These are phyloP conservation scores for Yarrowia galli DNA, from an alignment of 1,139 yeast species.

Conservation along the genomic window DNA sequence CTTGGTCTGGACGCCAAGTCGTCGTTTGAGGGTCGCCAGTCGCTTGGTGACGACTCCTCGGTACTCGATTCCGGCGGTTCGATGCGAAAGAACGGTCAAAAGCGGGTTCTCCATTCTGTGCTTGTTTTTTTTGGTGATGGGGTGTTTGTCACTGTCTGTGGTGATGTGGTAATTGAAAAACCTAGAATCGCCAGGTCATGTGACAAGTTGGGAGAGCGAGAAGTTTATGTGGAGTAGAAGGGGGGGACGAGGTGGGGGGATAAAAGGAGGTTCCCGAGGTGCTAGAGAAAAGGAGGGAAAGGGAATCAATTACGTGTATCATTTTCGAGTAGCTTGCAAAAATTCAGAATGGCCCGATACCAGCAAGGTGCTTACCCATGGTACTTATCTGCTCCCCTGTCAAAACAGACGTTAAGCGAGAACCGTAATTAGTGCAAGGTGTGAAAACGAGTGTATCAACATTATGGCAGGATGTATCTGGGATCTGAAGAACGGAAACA, in stretches of 20 bases:
- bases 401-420: neutral
- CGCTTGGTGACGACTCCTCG: constrained; percentile 52
- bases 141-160: neutral
- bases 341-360: neutral
- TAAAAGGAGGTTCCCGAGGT: neutral
- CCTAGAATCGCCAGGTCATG: constrained; percentile 14
- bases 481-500: neutral
- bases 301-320: neutral
- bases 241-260: neutral
- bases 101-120: constrained; percentile 45
- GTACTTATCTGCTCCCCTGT: neutral
- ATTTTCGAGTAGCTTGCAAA: neutral
- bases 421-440: neutral
- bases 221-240: neutral
- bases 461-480: neutral
- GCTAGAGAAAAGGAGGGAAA: neutral
- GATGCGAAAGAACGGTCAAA: constrained; percentile 46
- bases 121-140: neutral
- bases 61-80: constrained; percentile 49
- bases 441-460: neutral
- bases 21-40: constrained; percentile 64
- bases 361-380: too few relatives aligned
- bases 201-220: neutral
- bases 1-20: constrained; percentile 61
- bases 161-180: constrained; percentile 18